These are phyloP conservation scores for Didymella sp. DNA, from an alignment of 2,329 filamentous ascomycete genomes.

Conservation along the genomic window DNA sequence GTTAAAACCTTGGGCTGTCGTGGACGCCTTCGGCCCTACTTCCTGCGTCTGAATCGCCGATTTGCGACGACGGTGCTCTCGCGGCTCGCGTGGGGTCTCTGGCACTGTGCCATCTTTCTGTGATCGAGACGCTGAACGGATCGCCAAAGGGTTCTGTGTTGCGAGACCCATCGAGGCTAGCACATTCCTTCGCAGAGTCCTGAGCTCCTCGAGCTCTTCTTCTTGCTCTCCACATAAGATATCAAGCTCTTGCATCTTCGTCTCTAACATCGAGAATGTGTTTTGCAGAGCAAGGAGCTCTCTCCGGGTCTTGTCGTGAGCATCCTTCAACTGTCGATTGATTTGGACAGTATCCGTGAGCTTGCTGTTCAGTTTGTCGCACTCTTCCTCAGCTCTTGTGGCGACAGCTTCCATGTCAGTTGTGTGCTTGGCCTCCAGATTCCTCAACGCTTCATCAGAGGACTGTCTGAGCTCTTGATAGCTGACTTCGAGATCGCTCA, in stretches of 20 bases:
- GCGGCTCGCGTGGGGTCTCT: constrained; percentile 21
- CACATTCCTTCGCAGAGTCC: constrained; percentile 34
- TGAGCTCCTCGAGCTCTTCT: constrained; percentile 38
- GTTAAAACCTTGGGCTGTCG: constrained; percentile 10
- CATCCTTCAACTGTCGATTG: constrained; percentile 9
- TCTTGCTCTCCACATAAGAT: constrained; percentile 39
- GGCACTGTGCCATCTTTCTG: constrained; percentile 21
- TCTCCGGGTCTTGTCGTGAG: constrained; percentile 24
- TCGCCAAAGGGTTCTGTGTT: constrained; percentile 20
- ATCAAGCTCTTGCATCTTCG: constrained; percentile 35
- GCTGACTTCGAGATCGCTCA: constrained; percentile 28
- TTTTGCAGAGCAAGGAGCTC: constrained; percentile 28
- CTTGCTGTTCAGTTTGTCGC: constrained; percentile 25
- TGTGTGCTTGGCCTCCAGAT: constrained; percentile 28
- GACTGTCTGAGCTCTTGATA: constrained; percentile 30
- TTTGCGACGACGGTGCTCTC: constrained; percentile 36
- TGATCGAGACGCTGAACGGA: constrained; percentile 21
- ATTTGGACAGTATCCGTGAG: constrained; percentile 25
- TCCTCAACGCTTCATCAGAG: constrained; percentile 26
- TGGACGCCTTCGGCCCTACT: constrained; percentile 1
- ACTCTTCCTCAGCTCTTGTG: constrained; percentile 23
- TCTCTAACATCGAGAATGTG: constrained; percentile 28
- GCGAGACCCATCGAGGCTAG: constrained; percentile 35
- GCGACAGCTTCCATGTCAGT: constrained; percentile 24
- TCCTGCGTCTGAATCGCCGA: constrained; percentile 25